These are phyloP conservation scores for Fraxinus greggii DNA, from an alignment of 305 asterid species.

Conservation along the genomic window DNA sequence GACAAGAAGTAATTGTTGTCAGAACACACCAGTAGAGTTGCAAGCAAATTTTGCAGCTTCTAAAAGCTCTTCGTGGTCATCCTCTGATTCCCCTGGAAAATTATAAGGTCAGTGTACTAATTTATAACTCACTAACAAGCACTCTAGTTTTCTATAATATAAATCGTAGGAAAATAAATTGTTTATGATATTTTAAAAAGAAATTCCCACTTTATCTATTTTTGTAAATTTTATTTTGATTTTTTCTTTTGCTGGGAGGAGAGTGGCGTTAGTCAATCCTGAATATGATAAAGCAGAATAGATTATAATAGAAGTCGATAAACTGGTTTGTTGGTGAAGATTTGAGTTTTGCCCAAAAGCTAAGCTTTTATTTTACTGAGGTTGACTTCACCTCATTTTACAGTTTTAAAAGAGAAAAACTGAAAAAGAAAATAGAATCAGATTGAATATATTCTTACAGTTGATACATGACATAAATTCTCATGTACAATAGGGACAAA, in stretches of 20 bases:
- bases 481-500: background rate
- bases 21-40: slow-evolving; percentile 60
- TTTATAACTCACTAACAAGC: background rate
- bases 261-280: background rate
- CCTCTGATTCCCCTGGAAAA: slow-evolving; percentile 84
- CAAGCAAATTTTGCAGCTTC: slow-evolving; percentile 72
- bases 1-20: slow-evolving; percentile 9
- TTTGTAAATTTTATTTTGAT: background rate
- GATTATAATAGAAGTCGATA: background rate
- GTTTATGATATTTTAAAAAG: background rate
- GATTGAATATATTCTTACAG: background rate
- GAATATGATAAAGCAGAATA: background rate
- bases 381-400: background rate
- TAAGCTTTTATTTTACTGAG: background rate
- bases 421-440: background rate
- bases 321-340: slow-evolving; percentile 8
- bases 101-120: slow-evolving; percentile 20
- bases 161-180: background rate
- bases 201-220: background rate
- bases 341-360: background rate
- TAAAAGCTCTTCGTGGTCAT: slow-evolving; percentile 81
- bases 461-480: background rate
- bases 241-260: slow-evolving; percentile 8
- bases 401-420: background rate
- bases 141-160: too few relatives aligned